These are phyloP conservation scores for Tuber brumale DNA, from an alignment of 495 filamentous ascomycete genomes.

Conservation along the genomic window DNA sequence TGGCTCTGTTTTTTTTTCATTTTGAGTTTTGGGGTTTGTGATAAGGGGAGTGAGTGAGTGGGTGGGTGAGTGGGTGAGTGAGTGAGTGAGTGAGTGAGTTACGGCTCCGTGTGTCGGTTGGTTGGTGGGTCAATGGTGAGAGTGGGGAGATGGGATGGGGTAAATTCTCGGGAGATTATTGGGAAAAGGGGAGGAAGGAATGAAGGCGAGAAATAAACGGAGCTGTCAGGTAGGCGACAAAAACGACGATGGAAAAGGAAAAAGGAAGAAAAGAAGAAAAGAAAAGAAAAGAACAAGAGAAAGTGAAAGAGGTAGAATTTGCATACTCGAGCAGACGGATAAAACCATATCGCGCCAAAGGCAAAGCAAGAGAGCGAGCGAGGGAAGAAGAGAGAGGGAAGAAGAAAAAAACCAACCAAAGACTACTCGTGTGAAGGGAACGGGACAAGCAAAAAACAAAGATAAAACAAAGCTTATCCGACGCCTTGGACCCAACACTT, in stretches of 20 bases:
- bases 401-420: neutral
- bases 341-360: constrained; percentile 4
- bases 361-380: neutral
- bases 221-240: neutral
- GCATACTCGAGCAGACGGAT: no score
- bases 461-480: neutral
- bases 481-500: neutral
- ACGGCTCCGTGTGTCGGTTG: neutral
- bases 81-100: neutral
- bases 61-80: neutral
- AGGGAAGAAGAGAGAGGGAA: neutral
- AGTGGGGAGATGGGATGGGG: neutral
- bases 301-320: no score
- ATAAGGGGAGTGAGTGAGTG: neutral
- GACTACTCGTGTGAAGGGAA: neutral
- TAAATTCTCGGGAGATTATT: neutral
- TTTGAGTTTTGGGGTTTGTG: neutral
- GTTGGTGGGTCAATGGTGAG: neutral
- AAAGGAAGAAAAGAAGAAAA: neutral
- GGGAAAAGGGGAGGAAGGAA: neutral
- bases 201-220: neutral
- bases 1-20: neutral
- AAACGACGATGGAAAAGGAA: neutral
- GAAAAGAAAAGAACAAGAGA: no score
- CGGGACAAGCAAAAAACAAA: neutral